A percentile compares a stretch with the other conserved stretches of the same genome.
Conservation (phyloP, 106 monocot genomes). For the Acanthochlamys bracteata region DNA sequence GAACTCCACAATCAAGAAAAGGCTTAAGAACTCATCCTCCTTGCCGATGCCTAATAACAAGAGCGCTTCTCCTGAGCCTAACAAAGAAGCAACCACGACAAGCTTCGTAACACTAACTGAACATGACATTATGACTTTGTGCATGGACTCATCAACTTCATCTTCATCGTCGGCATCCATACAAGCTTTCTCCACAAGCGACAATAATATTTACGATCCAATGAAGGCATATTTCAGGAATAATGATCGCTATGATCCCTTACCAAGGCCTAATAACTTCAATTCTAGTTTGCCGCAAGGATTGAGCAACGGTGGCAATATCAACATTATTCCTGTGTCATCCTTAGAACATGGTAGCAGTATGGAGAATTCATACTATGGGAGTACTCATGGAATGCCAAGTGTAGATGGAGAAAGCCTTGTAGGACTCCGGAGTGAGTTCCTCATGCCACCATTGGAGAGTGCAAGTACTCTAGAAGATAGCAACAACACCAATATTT, state of each 20-base stretch:
- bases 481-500: conserved; percentile 1
- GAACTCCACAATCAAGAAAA: conserved; percentile 95
- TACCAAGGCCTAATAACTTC: conserved; percentile 15
- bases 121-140: conserved; percentile 6
- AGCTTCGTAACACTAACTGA: background rate
- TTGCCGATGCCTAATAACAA: conserved; percentile 1
- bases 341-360: background rate
- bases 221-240: no score
- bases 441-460: conserved; percentile 42
- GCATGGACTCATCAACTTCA: conserved; percentile 24
- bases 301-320: background rate
- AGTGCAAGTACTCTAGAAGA: conserved; percentile 37
- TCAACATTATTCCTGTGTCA: conserved; percentile 17
- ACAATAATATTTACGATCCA: conserved; percentile 16
- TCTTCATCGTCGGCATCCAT: conserved; percentile 23
- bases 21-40: conserved; percentile 42
- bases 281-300: background rate
- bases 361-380: conserved; percentile 16
- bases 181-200: background rate
- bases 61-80: conserved; percentile 5
- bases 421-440: conserved; percentile 18
- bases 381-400: conserved; percentile 16
- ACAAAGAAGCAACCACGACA: background rate
- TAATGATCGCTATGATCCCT: no score
- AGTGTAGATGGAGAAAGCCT: conserved; percentile 15